Base-by-base conservation (phyloP, 1,284 basidiomycete genomes). In the Tremellales sp. region DNA sequence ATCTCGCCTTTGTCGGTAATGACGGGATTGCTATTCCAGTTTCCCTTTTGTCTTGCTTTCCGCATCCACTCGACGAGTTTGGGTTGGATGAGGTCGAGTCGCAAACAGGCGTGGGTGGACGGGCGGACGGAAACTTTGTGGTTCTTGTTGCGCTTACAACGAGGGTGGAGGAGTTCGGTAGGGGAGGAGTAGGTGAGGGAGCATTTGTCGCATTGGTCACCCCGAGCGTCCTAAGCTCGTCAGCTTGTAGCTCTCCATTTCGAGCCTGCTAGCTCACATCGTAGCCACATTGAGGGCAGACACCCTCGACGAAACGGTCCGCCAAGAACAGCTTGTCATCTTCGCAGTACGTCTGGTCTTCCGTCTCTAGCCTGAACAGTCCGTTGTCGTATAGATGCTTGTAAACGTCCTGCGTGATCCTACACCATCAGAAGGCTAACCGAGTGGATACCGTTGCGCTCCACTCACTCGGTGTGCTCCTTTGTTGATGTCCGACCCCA, bases 171-270 rank as follows among this genome's bases (percentile, higher is more conserved):
- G 53, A 99, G 83, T 64, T 97, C 92, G 53, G 94, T 82, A 2
- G 92, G 89, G 53, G 96, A 94, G 29, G 80, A 78, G 46, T 96
- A 82, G 7, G 94, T 96, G 57, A 91, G 83, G 37, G 86, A 84
- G 68, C 96, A 99, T 53, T 84, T 81, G 74, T 99, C 96, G 75
- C 96, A 99, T 79, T 99, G 96, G 73, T 99, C 96, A 10, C 96
- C 96, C 41, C 96, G 87, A 33, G 94, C 96, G 61, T 97, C 94
- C 86, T 90, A n/a, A n/a, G 61, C 8, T n/a, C n/a, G 46, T 46
- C 21, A 41, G 48, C 44, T 13, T 43, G 23, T 13, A 40, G 24
- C 39, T 24, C 27, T n/a, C n/a, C 1, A 12, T 19, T n/a, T 12
- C 11, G 40, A 25, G 25, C 11, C 8, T 11, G 19, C 1, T 15